Conservation (phyloP, 2,329 filamentous ascomycete species). For the Fusarium sp. region DNA sequence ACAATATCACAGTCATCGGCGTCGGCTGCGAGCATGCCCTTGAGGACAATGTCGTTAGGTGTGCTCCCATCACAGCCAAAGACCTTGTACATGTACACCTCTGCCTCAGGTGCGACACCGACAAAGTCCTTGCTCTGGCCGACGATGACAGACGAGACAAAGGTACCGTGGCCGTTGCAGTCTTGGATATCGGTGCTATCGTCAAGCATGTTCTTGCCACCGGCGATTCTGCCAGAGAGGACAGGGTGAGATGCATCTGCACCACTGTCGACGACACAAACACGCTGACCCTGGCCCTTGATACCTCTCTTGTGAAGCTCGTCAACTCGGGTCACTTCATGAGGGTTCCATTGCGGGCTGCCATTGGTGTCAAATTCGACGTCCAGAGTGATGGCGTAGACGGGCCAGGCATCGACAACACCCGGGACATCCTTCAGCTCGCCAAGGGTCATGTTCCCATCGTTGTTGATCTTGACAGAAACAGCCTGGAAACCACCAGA, state of each 20-base stretch:
- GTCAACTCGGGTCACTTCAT: slow-evolving; percentile 23
- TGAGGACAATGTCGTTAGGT: slow-evolving; percentile 35
- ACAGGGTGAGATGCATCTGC: slow-evolving; percentile 28
- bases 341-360: slow-evolving; percentile 30
- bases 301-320: slow-evolving; percentile 31
- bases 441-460: not conserved
- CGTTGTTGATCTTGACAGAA: not conserved
- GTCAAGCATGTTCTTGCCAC: slow-evolving; percentile 34
- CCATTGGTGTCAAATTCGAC: slow-evolving; percentile 8
- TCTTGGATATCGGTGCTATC: slow-evolving; percentile 21
- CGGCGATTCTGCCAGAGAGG: slow-evolving; percentile 25
- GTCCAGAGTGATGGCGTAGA: slow-evolving; percentile 13
- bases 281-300: slow-evolving; percentile 33
- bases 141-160: slow-evolving; percentile 29
- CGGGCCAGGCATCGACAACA: slow-evolving; percentile 14
- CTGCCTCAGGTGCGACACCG: slow-evolving; percentile 35
- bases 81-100: slow-evolving; percentile 43
- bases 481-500: not conserved
- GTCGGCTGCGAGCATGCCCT: slow-evolving; percentile 37
- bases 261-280: slow-evolving; percentile 38
- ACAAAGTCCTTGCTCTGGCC: slow-evolving; percentile 21
- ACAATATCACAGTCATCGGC: slow-evolving; percentile 26
- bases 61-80: slow-evolving; percentile 33
- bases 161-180: slow-evolving; percentile 36
- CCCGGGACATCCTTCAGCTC: slow-evolving; percentile 13